Base-by-base conservation (phyloP, 2,329 filamentous ascomycete genomes). In the Orbilia blumenaviensis region DNA sequence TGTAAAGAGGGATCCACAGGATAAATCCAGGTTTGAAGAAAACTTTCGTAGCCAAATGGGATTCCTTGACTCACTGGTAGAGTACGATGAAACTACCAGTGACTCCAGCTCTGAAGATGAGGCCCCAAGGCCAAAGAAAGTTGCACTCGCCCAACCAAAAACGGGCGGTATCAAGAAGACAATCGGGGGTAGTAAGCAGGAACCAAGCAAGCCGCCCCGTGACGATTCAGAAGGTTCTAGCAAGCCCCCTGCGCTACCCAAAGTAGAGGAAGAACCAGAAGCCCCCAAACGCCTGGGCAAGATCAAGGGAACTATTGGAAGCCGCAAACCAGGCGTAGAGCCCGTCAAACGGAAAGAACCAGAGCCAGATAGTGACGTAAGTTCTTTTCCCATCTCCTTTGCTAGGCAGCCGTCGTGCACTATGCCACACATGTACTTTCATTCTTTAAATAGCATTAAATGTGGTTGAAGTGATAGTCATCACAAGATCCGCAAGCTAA, bases 221-320 rank as follows among this genome's bases (percentile, higher is more conserved):
- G 21, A 12, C 12, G 64, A 69, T 38, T 42, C 58, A 41, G 50
- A 66, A 10, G 34, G 27, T 10, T 44, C 41, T 1, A 56, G 7
- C 9, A 10, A 2, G 14, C n/a, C 56, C 4, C 18, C 34, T 14
- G 21, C 32, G 29, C 36, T 14, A 27, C 23, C 58, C 3, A 44
- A 69, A 7, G 25, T 38, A 21, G 58, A 64, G 7, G 56, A 41
- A 38, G 58, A 64, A 32, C 50, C 58, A 8, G 72, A 69, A 12
- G 21, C 58, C 18, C 64, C 64, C 7, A 76, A 69, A 32, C 64
- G 72, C 1, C 14, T 66, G 14, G 72, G 72, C 21, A 76, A 76
- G 58, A 76, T 76, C 58, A 76, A 76, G 16, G 72, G 72, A n/a
- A 76, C 72, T 12, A 76, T 76, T 27, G 72, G 72, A 18, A 61